A percentile compares a stretch with the other conserved stretches of the same genome.
Conservation (phyloP, 257 asterid species). For the Jacaranda copaia region DNA sequence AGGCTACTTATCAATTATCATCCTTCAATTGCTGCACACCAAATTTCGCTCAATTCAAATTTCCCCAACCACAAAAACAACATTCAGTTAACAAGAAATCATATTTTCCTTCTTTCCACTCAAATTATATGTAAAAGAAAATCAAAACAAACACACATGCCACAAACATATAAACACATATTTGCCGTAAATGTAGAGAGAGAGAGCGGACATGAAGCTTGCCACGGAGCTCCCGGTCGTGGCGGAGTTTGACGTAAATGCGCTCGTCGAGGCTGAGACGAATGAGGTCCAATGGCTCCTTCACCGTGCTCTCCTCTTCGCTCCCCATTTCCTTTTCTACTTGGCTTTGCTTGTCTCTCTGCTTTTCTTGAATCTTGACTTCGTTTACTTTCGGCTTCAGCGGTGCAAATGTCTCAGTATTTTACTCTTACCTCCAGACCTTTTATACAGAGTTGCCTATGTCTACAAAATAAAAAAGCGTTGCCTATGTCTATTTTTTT, state of each 20-base stretch:
- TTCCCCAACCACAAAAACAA: slow-evolving; percentile 22
- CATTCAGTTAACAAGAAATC: slow-evolving; percentile 20
- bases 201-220: slow-evolving; percentile 73
- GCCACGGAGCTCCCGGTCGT: slow-evolving; percentile 98
- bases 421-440: not conserved
- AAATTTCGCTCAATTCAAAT: slow-evolving; percentile 21
- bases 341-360: not conserved
- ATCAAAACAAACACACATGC: not conserved
- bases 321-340: slow-evolving; percentile 56
- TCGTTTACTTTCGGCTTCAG: not conserved
- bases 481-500: too few relatives aligned
- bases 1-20: not conserved
- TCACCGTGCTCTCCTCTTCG: slow-evolving; percentile 80
- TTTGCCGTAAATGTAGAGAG: slow-evolving; percentile 28
- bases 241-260: slow-evolving; percentile 94
- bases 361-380: not conserved
- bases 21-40: slow-evolving; percentile 35
- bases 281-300: slow-evolving; percentile 82
- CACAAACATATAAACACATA: slow-evolving; percentile 22
- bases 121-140: not conserved
- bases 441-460: too few relatives aligned
- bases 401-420: not conserved
- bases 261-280: slow-evolving; percentile 85
- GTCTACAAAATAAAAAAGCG: too few relatives aligned
- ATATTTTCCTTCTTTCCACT: not conserved